A percentile compares a stretch with the other conserved stretches of the same genome.
phyloP scores from a whole-genome alignment of 1,284 basidiomycete genomes.

The Neotropicomus parvogracilis region DNA sequence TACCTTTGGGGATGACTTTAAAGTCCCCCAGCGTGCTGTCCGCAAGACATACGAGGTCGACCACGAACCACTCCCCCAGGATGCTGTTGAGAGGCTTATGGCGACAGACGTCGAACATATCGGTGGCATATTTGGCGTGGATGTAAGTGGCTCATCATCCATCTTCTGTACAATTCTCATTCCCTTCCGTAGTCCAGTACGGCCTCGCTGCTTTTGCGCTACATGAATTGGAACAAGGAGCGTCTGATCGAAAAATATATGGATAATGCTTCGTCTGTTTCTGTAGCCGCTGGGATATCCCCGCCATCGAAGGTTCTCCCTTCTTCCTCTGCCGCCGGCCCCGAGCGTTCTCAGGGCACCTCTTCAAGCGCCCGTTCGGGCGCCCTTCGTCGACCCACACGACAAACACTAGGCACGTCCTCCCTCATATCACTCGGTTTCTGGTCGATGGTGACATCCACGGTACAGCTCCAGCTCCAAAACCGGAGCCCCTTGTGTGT shows the following conservation, averaged over 20 bases:
- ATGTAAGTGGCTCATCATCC: conserved; percentile 52
- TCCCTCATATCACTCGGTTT: background rate
- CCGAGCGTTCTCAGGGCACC: conserved; percentile 34
- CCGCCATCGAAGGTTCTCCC: conserved; percentile 37
- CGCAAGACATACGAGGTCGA: conserved; percentile 77
- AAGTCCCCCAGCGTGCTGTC: conserved; percentile 51
- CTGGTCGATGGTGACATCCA: conserved; percentile 1
- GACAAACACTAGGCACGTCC: conserved; percentile 32
- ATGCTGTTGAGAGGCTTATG: conserved; percentile 75
- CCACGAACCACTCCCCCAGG: conserved; percentile 68
- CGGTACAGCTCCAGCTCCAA: conserved; percentile 25
- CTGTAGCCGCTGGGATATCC: conserved; percentile 65
- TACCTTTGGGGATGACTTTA: conserved; percentile 58
- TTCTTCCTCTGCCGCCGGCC: conserved; percentile 31
- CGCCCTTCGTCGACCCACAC: conserved; percentile 40
- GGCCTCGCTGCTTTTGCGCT: conserved; percentile 79
- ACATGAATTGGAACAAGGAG: conserved; percentile 95
- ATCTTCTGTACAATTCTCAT: background rate
- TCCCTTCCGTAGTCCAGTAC: conserved; percentile 37
- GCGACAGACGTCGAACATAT: conserved; percentile 78
- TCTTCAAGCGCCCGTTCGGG: conserved; percentile 24
- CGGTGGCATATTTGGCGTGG: conserved; percentile 79
- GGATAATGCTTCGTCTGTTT: conserved; percentile 76
- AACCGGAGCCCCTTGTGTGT: conserved; percentile 66
- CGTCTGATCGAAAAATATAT: conserved; percentile 93